Evolutionary conservation across 306 rosid genomes (phyloP).

Genomic region (Benincasa hispida): DNA sequence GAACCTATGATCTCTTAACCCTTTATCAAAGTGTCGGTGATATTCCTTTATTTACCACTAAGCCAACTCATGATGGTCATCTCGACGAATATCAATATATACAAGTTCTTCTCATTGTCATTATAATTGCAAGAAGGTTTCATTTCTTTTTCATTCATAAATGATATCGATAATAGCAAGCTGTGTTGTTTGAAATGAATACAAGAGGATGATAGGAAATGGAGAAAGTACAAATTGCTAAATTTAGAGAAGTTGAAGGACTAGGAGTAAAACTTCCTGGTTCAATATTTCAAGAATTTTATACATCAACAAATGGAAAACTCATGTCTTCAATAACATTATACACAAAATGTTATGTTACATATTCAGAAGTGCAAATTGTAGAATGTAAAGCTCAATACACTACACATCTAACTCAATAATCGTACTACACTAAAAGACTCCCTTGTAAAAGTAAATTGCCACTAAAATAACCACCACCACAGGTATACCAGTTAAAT

Average conservation of each 20-base stretch:
- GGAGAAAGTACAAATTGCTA: not conserved
- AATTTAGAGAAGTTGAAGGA: not conserved
- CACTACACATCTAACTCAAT: not conserved
- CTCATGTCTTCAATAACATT: not conserved
- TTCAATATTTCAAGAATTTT: not conserved
- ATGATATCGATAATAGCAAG: not conserved
- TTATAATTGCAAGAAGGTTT: not conserved
- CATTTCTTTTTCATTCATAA: no score
- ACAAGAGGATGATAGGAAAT: not conserved
- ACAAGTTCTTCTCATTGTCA: not conserved
- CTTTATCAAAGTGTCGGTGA: no score
- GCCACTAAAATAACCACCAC: not conserved
- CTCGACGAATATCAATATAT: not conserved
- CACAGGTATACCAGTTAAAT: not conserved
- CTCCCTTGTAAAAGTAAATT: not conserved
- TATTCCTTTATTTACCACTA: no score
- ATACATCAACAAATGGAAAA: not conserved
- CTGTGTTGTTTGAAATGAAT: not conserved
- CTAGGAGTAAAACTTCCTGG: not conserved
- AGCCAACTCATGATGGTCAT: no score
- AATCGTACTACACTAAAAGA: not conserved
- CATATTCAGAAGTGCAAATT: not conserved
- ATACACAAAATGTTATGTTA: not conserved
- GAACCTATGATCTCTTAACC: no score
- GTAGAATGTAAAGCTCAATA: not conserved